Percentiles rank a stretch among this genome's conserved stretches.
These are phyloP conservation scores for Tetracladium maxilliforme DNA, from an alignment of 2,329 filamentous ascomycete species.

Conservation along the genomic window DNA sequence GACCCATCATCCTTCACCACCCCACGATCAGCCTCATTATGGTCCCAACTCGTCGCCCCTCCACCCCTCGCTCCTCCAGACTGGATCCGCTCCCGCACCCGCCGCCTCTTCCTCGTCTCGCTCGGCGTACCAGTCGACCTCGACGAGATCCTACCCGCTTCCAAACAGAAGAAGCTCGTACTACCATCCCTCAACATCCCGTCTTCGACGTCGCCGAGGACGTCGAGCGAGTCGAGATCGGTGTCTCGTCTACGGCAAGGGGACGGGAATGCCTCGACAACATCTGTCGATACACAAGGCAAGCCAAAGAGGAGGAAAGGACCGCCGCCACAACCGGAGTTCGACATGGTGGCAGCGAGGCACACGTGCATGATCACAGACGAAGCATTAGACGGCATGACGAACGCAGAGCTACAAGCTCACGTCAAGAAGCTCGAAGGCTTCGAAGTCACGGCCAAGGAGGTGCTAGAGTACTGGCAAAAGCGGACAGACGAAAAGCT, in stretches of 20 bases:
- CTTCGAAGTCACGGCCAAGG: constrained; percentile 56
- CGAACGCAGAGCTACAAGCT: constrained; percentile 55
- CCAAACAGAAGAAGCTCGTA: constrained; percentile 94
- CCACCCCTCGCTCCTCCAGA: constrained; percentile 91
- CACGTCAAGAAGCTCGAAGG: constrained; percentile 59
- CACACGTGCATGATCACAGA: constrained; percentile 75
- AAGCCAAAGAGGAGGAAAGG: constrained; percentile 36
- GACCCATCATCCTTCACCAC: constrained; percentile 53
- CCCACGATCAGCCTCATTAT: constrained; percentile 76
- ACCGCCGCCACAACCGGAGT: constrained; percentile 52
- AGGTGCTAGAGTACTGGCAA: constrained; percentile 78
- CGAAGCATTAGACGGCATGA: constrained; percentile 67
- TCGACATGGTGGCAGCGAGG: constrained; percentile 66
- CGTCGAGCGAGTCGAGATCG: constrained; percentile 37
- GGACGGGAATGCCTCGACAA: constrained; percentile 37
- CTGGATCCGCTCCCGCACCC: constrained; percentile 92
- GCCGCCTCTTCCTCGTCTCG: constrained; percentile 87
- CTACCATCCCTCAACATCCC: constrained; percentile 58
- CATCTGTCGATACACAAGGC: constrained; percentile 44
- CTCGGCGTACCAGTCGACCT: constrained; percentile 91
- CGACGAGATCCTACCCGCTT: constrained; percentile 91
- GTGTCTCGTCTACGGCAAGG: constrained; percentile 17
- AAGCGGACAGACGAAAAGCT: constrained; percentile 74
- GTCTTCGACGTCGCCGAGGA: constrained; percentile 34
- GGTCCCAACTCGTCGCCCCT: constrained; percentile 91